Conservation (phyloP, 2,329 filamentous ascomycete species). For the Aspergillus novoparasiticus region DNA sequence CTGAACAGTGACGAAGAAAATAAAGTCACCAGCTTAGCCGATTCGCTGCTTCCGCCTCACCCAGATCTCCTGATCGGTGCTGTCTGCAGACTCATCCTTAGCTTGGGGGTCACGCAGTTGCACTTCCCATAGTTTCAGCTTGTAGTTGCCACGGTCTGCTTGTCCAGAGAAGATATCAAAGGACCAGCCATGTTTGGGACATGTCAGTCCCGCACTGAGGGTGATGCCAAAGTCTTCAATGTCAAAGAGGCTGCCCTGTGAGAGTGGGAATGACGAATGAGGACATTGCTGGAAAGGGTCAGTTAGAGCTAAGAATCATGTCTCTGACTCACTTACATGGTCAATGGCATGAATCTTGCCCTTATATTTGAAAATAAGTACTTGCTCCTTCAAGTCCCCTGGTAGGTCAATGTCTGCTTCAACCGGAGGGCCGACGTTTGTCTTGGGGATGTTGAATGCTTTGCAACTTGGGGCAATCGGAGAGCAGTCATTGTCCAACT, state of each 20-base stretch:
- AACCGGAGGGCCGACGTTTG: constrained; percentile 34
- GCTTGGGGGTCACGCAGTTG: constrained; percentile 48
- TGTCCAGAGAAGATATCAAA: constrained; percentile 68
- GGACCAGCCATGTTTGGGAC: constrained; percentile 71
- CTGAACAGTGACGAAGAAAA: not conserved
- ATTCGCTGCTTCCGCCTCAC: constrained; percentile 38
- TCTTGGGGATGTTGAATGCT: constrained; percentile 55
- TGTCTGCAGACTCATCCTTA: constrained; percentile 1
- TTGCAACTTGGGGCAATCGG: constrained; percentile 60
- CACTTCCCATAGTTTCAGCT: constrained; percentile 65
- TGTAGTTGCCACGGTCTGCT: constrained; percentile 64
- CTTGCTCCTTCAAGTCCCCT: constrained; percentile 57
- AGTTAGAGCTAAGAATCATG: not conserved
- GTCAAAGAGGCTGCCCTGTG: constrained; percentile 64
- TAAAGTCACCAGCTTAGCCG: constrained; percentile 18
- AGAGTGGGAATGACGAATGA: constrained; percentile 68
- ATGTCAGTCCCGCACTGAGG: constrained; percentile 59
- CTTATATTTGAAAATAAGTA: constrained; percentile 66
- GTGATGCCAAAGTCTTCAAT: constrained; percentile 69
- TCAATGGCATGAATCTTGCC: constrained; percentile 69
- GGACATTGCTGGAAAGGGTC: constrained; percentile 59
- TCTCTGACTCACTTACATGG: constrained; percentile 53
- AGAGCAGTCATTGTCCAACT: constrained; percentile 39
- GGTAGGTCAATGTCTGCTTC: constrained; percentile 37
- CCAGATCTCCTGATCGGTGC: constrained; percentile 35